Base-by-base conservation (phyloP, 768 basidiomycete species). In the Lactarius tabidus region DNA sequence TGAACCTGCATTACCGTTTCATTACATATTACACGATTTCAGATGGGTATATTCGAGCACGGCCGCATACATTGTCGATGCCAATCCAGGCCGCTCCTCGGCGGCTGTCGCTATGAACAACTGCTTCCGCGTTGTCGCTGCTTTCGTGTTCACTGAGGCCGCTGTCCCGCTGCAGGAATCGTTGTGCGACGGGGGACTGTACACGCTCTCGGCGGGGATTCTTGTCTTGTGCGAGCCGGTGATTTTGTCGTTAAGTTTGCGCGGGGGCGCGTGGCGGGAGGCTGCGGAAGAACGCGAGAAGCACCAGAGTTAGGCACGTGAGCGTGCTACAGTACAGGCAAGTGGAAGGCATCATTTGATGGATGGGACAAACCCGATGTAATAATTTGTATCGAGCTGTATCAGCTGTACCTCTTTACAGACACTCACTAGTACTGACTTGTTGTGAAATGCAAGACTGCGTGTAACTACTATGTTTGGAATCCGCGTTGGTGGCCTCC, bases 51-150 rank as follows among this genome's bases (percentile, higher is more conserved):
- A 90, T 72, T 76, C 85, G 20, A 85, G 85, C 58, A 88, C 89
- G 0, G 75, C 95, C 35, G 89, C 93, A 0, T 95, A 94, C 70
- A 80, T 95, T 36, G 91, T 95, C 18, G 93, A 97, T 70, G 85
- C 91, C 6, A 97, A 95, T 72, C 79, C 80, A 7, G 94, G 93
- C 10, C 83, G 90, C 33, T 90, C 90, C 2, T 85, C 88, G 5
- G 84, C 84, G 2, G 91, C 90, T 1, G 83, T 85, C 8, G 91
- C 93, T 0, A 77, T 82, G 33, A 95, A 95, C 74, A 90, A 88
- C 63, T 82, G 82, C 35, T 89, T 89, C 74, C 83, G 93, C 57
- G 91, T 93, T 0, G 52, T 81, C 4, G 76, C 81, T 17, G 92
- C 88, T 2, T 89, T 89, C 72, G 71, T 89, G 18, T 84, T 85